Evolutionary conservation across 768 basidiomycete genomes (phyloP).

Genomic region (Suillus variegatus): DNA sequence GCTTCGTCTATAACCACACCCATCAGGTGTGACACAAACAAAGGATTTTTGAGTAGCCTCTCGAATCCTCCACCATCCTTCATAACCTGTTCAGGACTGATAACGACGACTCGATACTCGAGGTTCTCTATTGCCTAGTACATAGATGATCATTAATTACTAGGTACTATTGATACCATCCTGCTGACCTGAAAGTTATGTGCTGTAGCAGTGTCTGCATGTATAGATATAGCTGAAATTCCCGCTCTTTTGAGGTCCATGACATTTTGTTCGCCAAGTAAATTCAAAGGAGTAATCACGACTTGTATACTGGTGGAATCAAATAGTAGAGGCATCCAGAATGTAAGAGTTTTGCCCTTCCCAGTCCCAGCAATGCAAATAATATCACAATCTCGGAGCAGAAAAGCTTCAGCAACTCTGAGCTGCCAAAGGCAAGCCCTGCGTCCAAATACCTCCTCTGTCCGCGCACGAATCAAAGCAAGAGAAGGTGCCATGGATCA

Average conservation of each 20-base stretch:
- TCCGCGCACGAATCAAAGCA: background rate
- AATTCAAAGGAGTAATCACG: background rate
- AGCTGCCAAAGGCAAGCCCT: background rate
- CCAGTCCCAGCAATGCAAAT: background rate
- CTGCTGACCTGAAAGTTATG: background rate
- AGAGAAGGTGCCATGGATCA: background rate
- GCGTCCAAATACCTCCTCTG: background rate
- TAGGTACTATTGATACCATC: background rate
- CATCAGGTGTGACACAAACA: background rate
- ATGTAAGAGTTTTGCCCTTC: background rate
- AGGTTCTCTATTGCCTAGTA: background rate
- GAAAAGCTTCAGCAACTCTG: background rate
- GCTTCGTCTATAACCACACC: background rate
- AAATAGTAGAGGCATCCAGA: background rate
- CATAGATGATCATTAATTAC: background rate
- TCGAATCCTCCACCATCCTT: background rate
- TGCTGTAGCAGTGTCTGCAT: background rate
- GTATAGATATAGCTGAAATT: background rate
- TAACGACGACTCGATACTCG: background rate
- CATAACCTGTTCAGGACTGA: background rate
- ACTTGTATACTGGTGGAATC: background rate
- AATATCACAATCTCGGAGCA: background rate
- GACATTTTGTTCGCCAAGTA: background rate
- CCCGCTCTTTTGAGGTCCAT: background rate
- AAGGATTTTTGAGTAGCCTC: background rate